These are phyloP conservation scores for Coprinellus aureogranulatus DNA, from an alignment of 768 basidiomycete species.

Conservation along the genomic window DNA sequence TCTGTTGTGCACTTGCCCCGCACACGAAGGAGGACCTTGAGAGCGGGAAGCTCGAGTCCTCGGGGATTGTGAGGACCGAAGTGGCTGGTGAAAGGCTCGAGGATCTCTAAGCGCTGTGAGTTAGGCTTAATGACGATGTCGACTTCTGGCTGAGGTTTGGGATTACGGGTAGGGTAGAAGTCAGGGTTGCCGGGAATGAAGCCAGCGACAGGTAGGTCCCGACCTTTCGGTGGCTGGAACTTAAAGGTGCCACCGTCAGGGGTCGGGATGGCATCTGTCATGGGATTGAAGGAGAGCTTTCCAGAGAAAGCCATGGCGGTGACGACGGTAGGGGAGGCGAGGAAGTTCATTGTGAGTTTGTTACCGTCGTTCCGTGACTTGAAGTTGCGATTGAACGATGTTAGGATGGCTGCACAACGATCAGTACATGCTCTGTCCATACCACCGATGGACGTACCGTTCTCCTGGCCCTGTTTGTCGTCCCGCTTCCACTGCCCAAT, in stretches of 20 bases:
- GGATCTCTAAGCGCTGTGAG: conserved; percentile 82
- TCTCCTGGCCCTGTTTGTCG: conserved; percentile 84
- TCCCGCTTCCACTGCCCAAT: conserved; percentile 99
- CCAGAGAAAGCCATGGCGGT: conserved; percentile 98
- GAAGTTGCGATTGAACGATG: conserved; percentile 90
- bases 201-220: conserved; percentile 79
- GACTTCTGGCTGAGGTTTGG: conserved; percentile 72
- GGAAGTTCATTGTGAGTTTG: conserved; percentile 91
- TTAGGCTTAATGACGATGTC: conserved; percentile 72
- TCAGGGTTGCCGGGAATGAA: conserved; percentile 73
- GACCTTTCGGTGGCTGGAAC: conserved; percentile 80
- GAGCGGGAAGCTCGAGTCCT: conserved; percentile 70
- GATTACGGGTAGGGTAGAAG: conserved; percentile 76
- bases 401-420: conserved; percentile 72
- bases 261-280: conserved; percentile 65
- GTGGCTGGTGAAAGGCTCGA: conserved; percentile 81
- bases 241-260: conserved; percentile 78
- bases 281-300: conserved; percentile 89
- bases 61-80: conserved; percentile 55
- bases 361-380: conserved; percentile 98
- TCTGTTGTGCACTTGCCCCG: conserved; percentile 99
- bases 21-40: conserved; percentile 87
- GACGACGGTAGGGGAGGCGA: conserved; percentile 94
- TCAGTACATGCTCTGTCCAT: background rate
- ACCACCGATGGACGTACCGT: conserved; percentile 53